These are phyloP conservation scores for Hymenoscyphus infarciens DNA, from an alignment of 2,329 filamentous ascomycete genomes.

Conservation along the genomic window DNA sequence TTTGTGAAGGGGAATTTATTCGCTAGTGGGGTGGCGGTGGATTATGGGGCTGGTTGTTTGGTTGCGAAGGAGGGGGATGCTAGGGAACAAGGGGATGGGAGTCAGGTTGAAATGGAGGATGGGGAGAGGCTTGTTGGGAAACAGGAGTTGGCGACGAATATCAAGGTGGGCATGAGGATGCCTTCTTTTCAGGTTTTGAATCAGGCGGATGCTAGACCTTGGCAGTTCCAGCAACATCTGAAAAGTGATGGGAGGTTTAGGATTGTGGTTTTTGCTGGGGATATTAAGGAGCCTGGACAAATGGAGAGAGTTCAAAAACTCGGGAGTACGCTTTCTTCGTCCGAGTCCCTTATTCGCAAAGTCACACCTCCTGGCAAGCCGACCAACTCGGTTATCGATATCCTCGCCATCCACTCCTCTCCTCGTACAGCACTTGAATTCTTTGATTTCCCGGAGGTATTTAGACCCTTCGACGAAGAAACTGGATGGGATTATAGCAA, in stretches of 20 bases:
- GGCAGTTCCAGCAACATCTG: conserved; percentile 56
- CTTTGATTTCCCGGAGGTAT: conserved; percentile 48
- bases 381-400: conserved; percentile 49
- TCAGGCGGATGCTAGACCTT: conserved; percentile 53
- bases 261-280: conserved; percentile 59
- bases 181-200: conserved; percentile 56
- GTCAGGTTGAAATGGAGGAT: conserved; percentile 38
- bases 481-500: conserved; percentile 55
- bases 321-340: conserved; percentile 41
- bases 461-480: conserved; percentile 44
- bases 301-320: conserved; percentile 45
- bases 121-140: conserved; percentile 25
- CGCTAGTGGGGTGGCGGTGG: conserved; percentile 52
- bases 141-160: conserved; percentile 23
- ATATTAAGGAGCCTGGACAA: conserved; percentile 45
- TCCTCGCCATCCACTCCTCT: conserved; percentile 58
- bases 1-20: conserved; percentile 59
- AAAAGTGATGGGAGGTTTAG: conserved; percentile 56
- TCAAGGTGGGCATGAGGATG: conserved; percentile 53
- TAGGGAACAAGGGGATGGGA: conserved; percentile 45
- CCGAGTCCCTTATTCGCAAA: conserved; percentile 42
- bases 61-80: conserved; percentile 49
- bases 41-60: conserved; percentile 54
- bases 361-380: conserved; percentile 42
- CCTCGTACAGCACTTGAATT: conserved; percentile 47